These are phyloP conservation scores for Megacollybia marginata DNA, from an alignment of 768 basidiomycete species.

Conservation along the genomic window DNA sequence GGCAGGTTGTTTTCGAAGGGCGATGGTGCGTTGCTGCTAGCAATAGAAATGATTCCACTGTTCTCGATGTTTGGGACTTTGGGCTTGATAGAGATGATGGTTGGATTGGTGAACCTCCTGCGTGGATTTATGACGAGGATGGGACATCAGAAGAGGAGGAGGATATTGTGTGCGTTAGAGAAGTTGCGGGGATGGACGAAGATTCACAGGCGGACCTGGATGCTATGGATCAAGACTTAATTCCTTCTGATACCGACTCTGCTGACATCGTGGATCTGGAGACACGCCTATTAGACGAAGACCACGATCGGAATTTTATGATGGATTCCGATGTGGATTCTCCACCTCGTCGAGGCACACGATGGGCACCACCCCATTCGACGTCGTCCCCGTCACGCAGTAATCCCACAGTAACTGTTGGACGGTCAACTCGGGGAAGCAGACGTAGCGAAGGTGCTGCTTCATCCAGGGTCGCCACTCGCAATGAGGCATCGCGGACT, in stretches of 20 bases:
- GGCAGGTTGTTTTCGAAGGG: conserved; percentile 96
- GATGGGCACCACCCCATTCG: background rate
- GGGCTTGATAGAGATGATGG: conserved; percentile 69
- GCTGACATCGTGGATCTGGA: conserved; percentile 12
- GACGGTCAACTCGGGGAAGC: too few species aligned
- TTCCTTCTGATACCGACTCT: conserved; percentile 35
- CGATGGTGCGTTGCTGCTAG: conserved; percentile 93
- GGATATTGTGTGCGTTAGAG: conserved; percentile 24
- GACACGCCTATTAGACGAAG: background rate
- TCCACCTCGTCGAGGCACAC: conserved; percentile 4
- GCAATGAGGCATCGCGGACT: too few species aligned
- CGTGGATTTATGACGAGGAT: conserved; percentile 67
- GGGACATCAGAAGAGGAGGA: conserved; percentile 51
- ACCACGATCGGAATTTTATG: background rate
- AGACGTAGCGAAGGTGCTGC: too few species aligned
- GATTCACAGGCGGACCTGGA: conserved; percentile 13
- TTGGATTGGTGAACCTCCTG: conserved; percentile 75
- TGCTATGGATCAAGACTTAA: conserved; percentile 19
- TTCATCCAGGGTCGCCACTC: too few species aligned
- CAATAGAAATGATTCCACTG: conserved; percentile 69
- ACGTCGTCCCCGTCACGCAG: too few species aligned
- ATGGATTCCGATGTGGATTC: background rate
- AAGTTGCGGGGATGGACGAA: conserved; percentile 17
- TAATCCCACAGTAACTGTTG: too few species aligned
- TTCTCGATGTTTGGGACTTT: conserved; percentile 89